Evolutionary conservation across 2,329 filamentous ascomycete species (phyloP), one percentile per base, ranked within the genome.

Genomic region (Exophiala xenobiotica): DNA sequence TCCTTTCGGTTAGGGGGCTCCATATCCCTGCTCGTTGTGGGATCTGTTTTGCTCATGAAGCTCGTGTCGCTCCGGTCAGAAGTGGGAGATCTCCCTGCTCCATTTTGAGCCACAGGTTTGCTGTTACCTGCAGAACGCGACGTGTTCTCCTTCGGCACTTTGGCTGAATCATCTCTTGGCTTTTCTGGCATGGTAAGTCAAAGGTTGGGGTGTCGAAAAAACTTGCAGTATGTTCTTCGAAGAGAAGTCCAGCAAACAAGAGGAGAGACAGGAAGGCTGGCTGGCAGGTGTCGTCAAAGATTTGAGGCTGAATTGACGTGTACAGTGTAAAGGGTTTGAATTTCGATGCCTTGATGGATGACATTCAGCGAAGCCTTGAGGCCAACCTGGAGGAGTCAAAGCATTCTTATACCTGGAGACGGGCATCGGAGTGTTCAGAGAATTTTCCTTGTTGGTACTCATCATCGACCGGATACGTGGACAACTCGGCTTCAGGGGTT

Each of bases 401-500:
- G 14, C 18, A 38, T 14, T 20, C 18, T 8, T 20, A 40, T 40
- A 20, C 38, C 38, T 40, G 26, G 26, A 6, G 26, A 29, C 26
- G 26, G 26, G 12, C 26, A 29, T 29, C 26, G 26, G 26, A 29
- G 26, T 29, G 26, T 29, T 29, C 26, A 29, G 26, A 29, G 31
- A 37, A 5, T 38, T 11, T 22, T 39, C 37, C 37, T 19, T 38
- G 35, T 27, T 20, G 41, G 41, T 31, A 24, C 27, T 44, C 24
- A 29, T 44, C 41, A 38, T 38, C 14, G 35, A 39, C 5, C 4
- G 12, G n/a, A 12, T 14, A 39, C 11, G 37, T 18, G 37, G 37
- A 22, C 37, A 39, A 39, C 37, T 39, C 37, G 19, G 19, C 37
- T 39, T 22, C 37, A 39, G 37, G 35, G 37, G 37, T 39, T 39